These are phyloP conservation scores for Apostasia shenzhenica DNA, from an alignment of 106 monocot species.

Conservation along the genomic window DNA sequence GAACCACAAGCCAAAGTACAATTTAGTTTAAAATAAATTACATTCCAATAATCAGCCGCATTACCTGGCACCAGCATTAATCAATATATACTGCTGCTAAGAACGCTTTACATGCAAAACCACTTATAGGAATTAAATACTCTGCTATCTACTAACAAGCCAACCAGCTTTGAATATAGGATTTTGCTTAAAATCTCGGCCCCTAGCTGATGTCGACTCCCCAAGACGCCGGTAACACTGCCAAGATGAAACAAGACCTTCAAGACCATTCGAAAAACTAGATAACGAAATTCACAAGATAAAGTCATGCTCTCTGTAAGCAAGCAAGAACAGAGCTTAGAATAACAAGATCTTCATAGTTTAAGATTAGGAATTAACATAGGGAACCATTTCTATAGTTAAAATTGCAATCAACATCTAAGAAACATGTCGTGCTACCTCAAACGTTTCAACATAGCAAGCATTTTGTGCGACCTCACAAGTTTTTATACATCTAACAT, in stretches of 20 bases:
- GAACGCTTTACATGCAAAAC: too few relatives aligned
- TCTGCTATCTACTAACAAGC: conserved; percentile 67
- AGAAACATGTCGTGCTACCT: too few relatives aligned
- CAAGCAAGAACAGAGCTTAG: background rate
- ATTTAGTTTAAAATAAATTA: too few relatives aligned
- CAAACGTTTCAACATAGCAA: too few relatives aligned
- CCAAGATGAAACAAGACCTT: background rate
- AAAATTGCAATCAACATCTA: background rate
- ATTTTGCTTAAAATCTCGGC: conserved; percentile 56
- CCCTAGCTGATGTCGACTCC: conserved; percentile 69
- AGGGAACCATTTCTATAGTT: background rate
- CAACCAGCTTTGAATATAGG: conserved; percentile 77
- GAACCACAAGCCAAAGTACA: too few relatives aligned
- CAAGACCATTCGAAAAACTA: background rate
- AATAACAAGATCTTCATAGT: background rate
- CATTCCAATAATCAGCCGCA: too few relatives aligned
- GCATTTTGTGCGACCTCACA: too few relatives aligned
- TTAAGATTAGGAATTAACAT: background rate
- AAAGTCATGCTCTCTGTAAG: background rate
- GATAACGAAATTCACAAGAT: background rate
- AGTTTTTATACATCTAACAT: too few relatives aligned
- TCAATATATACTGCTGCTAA: too few relatives aligned
- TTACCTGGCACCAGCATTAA: too few relatives aligned
- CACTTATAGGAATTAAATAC: too few relatives aligned
- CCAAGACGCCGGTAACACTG: conserved; percentile 93